These are phyloP conservation scores for Stemphylium lycopersici DNA, from an alignment of 2,329 filamentous ascomycete genomes.

Conservation along the genomic window DNA sequence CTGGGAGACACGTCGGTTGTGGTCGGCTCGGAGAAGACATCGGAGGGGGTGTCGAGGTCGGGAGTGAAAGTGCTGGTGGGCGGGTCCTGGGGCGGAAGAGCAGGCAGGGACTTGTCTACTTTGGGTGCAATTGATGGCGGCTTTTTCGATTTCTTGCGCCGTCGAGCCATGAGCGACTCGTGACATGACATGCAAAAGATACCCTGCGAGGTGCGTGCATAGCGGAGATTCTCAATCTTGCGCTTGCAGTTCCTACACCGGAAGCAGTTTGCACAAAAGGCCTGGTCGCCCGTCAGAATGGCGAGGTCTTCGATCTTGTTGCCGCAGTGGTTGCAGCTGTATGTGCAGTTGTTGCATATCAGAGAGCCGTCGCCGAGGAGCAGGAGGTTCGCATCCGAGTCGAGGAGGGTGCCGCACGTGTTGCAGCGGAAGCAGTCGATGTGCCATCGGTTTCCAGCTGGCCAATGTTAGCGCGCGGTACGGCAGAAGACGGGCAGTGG, in stretches of 20 bases:
- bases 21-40: slow-evolving; percentile 66
- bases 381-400: slow-evolving; percentile 96
- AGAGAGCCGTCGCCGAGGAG: slow-evolving; percentile 96
- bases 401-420: slow-evolving; percentile 91
- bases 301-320: slow-evolving; percentile 99
- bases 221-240: slow-evolving; percentile 97
- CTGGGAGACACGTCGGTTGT: slow-evolving; percentile 72
- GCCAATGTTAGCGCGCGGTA: slow-evolving; percentile 33
- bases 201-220: slow-evolving; percentile 95
- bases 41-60: slow-evolving; percentile 63
- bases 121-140: slow-evolving; percentile 57
- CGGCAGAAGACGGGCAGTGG: neutral
- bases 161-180: slow-evolving; percentile 91
- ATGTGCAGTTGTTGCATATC: slow-evolving; percentile 99
- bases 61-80: slow-evolving; percentile 64
- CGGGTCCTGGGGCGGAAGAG: slow-evolving; percentile 74
- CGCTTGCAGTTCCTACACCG: slow-evolving; percentile 97
- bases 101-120: slow-evolving; percentile 90
- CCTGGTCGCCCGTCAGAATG: slow-evolving; percentile 96
- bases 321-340: slow-evolving; percentile 94
- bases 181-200: slow-evolving; percentile 99
- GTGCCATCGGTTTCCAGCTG: slow-evolving; percentile 97
- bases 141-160: slow-evolving; percentile 81
- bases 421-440: slow-evolving; percentile 99
- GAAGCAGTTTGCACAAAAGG: slow-evolving; percentile 97